These are phyloP conservation scores for Scalesia atractyloides DNA, from an alignment of 129 eudicot species.

Conservation along the genomic window DNA sequence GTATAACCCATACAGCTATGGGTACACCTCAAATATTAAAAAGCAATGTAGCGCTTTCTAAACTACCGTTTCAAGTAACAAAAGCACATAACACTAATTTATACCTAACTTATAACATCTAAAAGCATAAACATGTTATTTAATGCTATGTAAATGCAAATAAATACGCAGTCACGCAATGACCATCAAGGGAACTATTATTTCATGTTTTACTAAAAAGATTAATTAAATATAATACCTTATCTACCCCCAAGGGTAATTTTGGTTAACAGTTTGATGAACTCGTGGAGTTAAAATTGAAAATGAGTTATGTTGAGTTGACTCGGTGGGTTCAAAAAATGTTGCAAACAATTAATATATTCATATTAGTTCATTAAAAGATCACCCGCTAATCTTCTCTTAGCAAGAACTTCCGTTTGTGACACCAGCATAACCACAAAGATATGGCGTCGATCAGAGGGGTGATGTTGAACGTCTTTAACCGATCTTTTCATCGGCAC, in stretches of 20 bases:
- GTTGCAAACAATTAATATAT: background rate
- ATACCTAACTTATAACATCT: too few species aligned
- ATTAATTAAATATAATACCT: background rate
- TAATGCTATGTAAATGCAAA: too few species aligned
- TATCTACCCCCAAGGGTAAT: background rate
- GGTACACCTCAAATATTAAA: too few species aligned
- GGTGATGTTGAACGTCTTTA: slow-evolving; percentile 14
- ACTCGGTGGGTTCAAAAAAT: slow-evolving; percentile 1
- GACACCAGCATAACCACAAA: slow-evolving; percentile 23
- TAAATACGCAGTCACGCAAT: too few species aligned
- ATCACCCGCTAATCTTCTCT: slow-evolving; percentile 66
- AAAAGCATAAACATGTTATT: too few species aligned
- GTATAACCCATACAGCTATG: too few species aligned
- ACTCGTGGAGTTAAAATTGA: slow-evolving; percentile 2
- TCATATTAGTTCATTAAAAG: slow-evolving; percentile 24
- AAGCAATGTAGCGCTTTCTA: too few species aligned
- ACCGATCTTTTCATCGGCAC: slow-evolving; percentile 21
- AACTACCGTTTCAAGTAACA: too few species aligned
- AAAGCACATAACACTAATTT: too few species aligned
- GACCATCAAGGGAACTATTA: too few species aligned
- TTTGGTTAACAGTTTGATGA: background rate
- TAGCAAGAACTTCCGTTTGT: slow-evolving; percentile 44
- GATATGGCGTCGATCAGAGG: background rate
- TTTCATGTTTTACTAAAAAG: too few species aligned
- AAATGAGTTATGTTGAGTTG: slow-evolving; percentile 10